Evolutionary conservation across 805 yeast species (phyloP), one percentile per base, ranked within the genome.

Genomic region (Kurtzmaniella cleridarum): DNA sequence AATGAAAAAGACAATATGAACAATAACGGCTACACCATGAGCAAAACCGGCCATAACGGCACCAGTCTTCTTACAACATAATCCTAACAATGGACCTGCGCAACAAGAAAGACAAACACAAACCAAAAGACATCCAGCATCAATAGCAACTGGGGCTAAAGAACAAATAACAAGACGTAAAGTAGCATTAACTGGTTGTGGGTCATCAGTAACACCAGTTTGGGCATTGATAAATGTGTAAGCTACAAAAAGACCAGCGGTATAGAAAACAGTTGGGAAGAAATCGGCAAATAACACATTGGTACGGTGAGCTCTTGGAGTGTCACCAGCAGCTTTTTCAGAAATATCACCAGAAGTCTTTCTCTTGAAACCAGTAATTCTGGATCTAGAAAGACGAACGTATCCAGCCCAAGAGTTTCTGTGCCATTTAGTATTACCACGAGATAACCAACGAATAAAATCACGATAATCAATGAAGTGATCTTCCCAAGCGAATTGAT

Each of bases 1-100:
- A 64, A 91, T 84, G 71, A 88, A 91, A 76, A 87, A 86, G 30
- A 83, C 72, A 50, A 93, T 69, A 71, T 91, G 95, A 48, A 88
- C 71, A 53, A 95, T 63, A 39, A 95, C 97, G 13, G 97, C 89
- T 54, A 87, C 72, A 68, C 96, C 97, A 59, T 93, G 98, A 15
- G 98, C 96, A 60, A 93, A 66, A 55, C 87, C 96, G 30, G 99
- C 99, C 68, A 81, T 81, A 30, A 88, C 95, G 9, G 96, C 83
- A 68, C 96, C 95, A 36, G 97, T 90, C 75, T 85, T 84, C 79
- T 90, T 90, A 73, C 98, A 91, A 68, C 98, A 91, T 69, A 90
- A 64, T 42, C 93, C 93, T 48, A 91, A 78, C 59, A 91, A 54
- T 52, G 99, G 98, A 62, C 99, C 99, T 23, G 96, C 87, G 75